A percentile compares a stretch with the other conserved stretches of the same genome.
phyloP scores from a whole-genome alignment of 495 filamentous ascomycete genomes.

The Evernia prunastri region DNA sequence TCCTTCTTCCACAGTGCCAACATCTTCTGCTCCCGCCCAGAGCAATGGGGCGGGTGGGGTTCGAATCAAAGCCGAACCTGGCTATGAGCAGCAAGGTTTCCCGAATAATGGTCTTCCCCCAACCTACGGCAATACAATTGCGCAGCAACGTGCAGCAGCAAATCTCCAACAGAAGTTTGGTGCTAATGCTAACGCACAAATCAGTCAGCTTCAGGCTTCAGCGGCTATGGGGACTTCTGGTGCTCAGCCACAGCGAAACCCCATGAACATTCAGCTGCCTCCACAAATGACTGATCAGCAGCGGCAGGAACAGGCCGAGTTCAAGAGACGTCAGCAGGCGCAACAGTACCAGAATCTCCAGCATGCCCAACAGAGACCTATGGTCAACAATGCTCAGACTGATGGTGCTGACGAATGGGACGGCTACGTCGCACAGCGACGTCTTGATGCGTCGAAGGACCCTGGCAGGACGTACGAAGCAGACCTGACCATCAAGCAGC shows the following conservation, averaged over 20 bases:
- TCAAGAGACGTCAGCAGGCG: slow-evolving; percentile 38
- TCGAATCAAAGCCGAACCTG: slow-evolving; percentile 71
- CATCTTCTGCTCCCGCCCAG: slow-evolving; percentile 22
- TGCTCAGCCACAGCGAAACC: slow-evolving; percentile 40
- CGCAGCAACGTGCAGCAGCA: slow-evolving; percentile 60
- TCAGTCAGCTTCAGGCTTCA: slow-evolving; percentile 56
- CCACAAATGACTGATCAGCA: slow-evolving; percentile 38
- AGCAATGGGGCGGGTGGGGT: slow-evolving; percentile 34
- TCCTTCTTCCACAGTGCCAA: slow-evolving; percentile 24
- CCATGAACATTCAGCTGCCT: slow-evolving; percentile 42
- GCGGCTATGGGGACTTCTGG: slow-evolving; percentile 37
- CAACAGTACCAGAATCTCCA: slow-evolving; percentile 43
- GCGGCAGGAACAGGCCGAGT: slow-evolving; percentile 28
- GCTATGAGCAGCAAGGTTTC: slow-evolving; percentile 42
- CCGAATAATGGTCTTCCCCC: slow-evolving; percentile 36
- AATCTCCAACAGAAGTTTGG: slow-evolving; percentile 67
- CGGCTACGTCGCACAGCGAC: slow-evolving; percentile 48
- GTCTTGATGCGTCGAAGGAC: slow-evolving; percentile 40
- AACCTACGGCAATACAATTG: slow-evolving; percentile 40
- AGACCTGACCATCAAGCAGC: slow-evolving; percentile 48
- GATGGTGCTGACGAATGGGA: slow-evolving; percentile 69
- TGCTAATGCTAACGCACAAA: slow-evolving; percentile 59
- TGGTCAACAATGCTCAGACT: slow-evolving; percentile 51
- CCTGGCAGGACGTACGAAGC: slow-evolving; percentile 14
- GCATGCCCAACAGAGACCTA: slow-evolving; percentile 36